Percentiles rank a stretch among this genome's conserved stretches.
Conservation (phyloP, 805 yeast species). For the Zygosaccharomyces pseudorouxii region DNA sequence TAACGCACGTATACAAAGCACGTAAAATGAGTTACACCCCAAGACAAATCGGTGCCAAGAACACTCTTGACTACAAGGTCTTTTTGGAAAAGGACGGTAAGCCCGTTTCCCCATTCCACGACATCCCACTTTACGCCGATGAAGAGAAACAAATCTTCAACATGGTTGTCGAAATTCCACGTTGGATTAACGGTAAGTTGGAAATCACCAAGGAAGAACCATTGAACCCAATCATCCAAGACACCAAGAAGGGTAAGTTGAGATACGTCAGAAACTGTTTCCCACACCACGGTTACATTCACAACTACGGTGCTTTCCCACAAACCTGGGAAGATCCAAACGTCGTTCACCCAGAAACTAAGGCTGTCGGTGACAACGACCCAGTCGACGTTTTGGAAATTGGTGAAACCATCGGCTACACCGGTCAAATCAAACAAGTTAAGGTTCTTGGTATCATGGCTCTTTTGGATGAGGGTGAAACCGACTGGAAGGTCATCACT, state of each 20-base stretch:
- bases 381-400: conserved; percentile 84
- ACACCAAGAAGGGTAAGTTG: conserved; percentile 93
- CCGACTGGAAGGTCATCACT: conserved; percentile 90
- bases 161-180: conserved; percentile 95
- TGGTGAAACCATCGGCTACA: conserved; percentile 58
- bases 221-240: conserved; percentile 93
- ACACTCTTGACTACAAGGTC: conserved; percentile 90
- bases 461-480: conserved; percentile 84
- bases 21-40: conserved; percentile 66
- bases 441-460: conserved; percentile 94
- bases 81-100: conserved; percentile 90
- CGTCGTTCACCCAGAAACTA: conserved; percentile 59
- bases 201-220: conserved; percentile 83
- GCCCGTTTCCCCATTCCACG: conserved; percentile 94
- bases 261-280: conserved; percentile 95
- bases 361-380: conserved; percentile 74
- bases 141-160: conserved; percentile 82
- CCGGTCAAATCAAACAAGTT: conserved; percentile 79
- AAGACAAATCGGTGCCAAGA: conserved; percentile 92
- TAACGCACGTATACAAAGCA: background rate
- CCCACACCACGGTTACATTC: conserved; percentile 98
- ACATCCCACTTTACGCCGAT: conserved; percentile 88
- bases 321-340: conserved; percentile 85
- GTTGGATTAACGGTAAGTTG: conserved; percentile 97
- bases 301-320: conserved; percentile 98